Evolutionary conservation across 305 asterid species (phyloP).

Genomic region (Fraxinus velutina): DNA sequence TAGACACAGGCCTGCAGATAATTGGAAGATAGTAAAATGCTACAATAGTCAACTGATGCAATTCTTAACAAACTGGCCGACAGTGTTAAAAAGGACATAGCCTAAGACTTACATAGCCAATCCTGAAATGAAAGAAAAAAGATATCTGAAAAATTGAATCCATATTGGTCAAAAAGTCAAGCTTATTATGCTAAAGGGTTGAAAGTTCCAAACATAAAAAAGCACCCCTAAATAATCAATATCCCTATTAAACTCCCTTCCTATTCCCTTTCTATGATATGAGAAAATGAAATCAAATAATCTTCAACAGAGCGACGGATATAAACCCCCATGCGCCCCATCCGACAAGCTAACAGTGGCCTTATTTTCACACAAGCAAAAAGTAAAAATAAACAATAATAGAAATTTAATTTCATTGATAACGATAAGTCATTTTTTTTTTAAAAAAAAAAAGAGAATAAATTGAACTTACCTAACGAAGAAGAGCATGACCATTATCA

Average conservation of each 20-base stretch:
- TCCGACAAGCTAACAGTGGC: neutral
- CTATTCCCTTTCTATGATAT: neutral
- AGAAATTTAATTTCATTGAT: neutral
- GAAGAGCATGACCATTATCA: constrained; percentile 88
- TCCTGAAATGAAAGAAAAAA: constrained; percentile 16
- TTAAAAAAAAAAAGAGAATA: neutral
- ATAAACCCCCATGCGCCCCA: neutral
- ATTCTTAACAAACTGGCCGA: constrained; percentile 16
- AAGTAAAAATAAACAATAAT: neutral
- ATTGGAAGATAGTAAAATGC: constrained; percentile 22
- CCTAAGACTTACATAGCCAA: constrained; percentile 12
- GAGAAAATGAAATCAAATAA: neutral
- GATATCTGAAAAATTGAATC: constrained; percentile 10
- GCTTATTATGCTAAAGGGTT: neutral
- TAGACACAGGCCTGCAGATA: constrained; percentile 86
- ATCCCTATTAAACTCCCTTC: neutral
- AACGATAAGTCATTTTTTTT: neutral
- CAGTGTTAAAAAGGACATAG: constrained; percentile 19
- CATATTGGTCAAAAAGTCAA: neutral
- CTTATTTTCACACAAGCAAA: neutral
- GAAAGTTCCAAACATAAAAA: constrained; percentile 3
- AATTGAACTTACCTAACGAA: constrained; percentile 71
- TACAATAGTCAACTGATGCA: constrained; percentile 1
- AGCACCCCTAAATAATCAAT: neutral
- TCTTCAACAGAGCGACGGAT: neutral